These are phyloP conservation scores for Kregervanrija delftensis DNA, from an alignment of 805 yeast genomes.

Conservation along the genomic window DNA sequence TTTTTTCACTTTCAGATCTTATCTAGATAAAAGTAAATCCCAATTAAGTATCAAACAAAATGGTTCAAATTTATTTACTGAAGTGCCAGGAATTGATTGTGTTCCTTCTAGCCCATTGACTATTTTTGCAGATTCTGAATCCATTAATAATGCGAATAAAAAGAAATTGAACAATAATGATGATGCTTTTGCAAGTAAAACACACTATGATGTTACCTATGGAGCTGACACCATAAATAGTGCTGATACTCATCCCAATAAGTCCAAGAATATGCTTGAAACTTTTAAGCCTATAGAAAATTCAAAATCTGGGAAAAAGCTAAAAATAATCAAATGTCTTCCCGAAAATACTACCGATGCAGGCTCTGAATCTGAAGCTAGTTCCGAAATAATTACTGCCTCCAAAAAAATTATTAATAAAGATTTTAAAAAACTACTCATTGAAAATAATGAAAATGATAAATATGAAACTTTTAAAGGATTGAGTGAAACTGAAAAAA, in stretches of 20 bases:
- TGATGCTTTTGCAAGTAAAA: too few species aligned
- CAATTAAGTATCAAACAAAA: neutral
- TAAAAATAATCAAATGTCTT: neutral
- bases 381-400: conserved; percentile 7
- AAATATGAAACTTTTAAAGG: neutral
- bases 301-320: too few species aligned
- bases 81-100: neutral
- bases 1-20: conserved; percentile 3
- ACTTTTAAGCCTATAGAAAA: too few species aligned
- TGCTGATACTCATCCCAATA: too few species aligned
- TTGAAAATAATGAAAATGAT: neutral
- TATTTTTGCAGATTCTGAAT: too few species aligned
- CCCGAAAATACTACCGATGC: neutral
- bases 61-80: neutral
- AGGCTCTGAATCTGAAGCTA: conserved; percentile 6
- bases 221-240: too few species aligned
- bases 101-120: too few species aligned
- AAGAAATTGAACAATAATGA: neutral
- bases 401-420: neutral
- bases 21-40: conserved; percentile 6
- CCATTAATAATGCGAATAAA: neutral
- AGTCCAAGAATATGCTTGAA: too few species aligned
- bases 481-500: conserved; percentile 7
- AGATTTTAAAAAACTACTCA: neutral
- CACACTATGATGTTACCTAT: too few species aligned